Base-by-base conservation (phyloP, 441 rosid species). In the Pelargonium citronellum region DNA sequence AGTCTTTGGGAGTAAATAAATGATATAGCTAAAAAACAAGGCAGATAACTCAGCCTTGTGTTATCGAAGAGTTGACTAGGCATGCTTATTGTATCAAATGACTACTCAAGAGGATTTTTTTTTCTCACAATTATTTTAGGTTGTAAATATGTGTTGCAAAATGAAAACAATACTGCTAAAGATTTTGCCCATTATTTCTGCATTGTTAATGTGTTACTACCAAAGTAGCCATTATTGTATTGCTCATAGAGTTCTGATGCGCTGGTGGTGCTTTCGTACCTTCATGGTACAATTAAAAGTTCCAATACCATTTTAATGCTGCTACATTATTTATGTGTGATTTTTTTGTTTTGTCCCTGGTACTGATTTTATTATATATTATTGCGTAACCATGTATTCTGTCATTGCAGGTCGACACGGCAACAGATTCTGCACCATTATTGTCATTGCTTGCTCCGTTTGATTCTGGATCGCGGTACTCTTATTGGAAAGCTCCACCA, bases 401-500 rank as follows among this genome's bases (percentile, higher is more conserved):
- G 70, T 64, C 1, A 58, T 70, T 83, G 81, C 76, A 90, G 99
- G 96, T 91, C 70, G 96, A 91, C 82, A 88, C 96, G 66, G 98
- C 89, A 62, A 67, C 74, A 74, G 90, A 81, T 84, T 95, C 99
- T 78, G 95, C 98, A 67, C 89, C 95, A 66, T 75, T 79, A 71
- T 75, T 91, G 73, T 89, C 98, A 24, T 77, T 95, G 68, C 96
- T 92, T 72, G 80, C 93, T 79, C 97, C 99, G 34, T 39, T 87
- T 66, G 70, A 77, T 76, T 81, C 79, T 73, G 87, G 93, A 72
- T 81, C 89, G 67, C 60, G 39, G 27, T 79, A 83, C 15, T 87
- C 87, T 13, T 87, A 86, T 77, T 92, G 99, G 99, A 91, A 86
- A 82, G 98, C 98, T 79, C 95, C 99, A 72, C 70, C 93, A 20